Percentiles rank a stretch among this genome's conserved stretches.
These are phyloP conservation scores for Ormosia semicastrata DNA, from an alignment of 306 rosid genomes.

Conservation along the genomic window DNA sequence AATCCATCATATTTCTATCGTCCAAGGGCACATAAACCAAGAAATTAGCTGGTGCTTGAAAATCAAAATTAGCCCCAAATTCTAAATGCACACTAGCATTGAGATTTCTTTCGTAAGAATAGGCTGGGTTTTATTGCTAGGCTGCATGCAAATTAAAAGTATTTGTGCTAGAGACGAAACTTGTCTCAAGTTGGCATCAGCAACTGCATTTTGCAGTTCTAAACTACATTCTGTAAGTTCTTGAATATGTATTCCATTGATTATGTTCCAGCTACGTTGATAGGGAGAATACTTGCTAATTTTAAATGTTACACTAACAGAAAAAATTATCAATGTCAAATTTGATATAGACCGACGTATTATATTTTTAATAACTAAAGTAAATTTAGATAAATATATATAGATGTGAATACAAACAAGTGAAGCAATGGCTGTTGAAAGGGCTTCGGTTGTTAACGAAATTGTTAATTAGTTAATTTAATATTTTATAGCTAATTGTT, in stretches of 20 bases:
- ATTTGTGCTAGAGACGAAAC: slow-evolving; percentile 47
- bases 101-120: slow-evolving; percentile 19
- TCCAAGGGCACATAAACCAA: slow-evolving; percentile 51
- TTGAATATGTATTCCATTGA: neutral
- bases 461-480: neutral
- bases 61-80: slow-evolving; percentile 66
- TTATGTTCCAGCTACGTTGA: neutral
- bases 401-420: neutral
- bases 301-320: neutral
- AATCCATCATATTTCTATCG: slow-evolving; percentile 44
- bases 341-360: neutral
- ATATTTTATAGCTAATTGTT: neutral
- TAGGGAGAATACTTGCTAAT: neutral
- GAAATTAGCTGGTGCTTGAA: slow-evolving; percentile 58
- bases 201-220: slow-evolving; percentile 51
- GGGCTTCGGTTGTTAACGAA: neutral
- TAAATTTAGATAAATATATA: neutral
- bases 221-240: slow-evolving; percentile 34
- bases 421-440: neutral
- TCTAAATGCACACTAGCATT: slow-evolving; percentile 38
- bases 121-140: slow-evolving; percentile 30
- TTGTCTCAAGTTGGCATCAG: slow-evolving; percentile 46
- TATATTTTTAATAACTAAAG: neutral
- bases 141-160: slow-evolving; percentile 52
- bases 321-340: neutral